phyloP scores from a whole-genome alignment of 2,329 filamentous ascomycete species.

The Cladosporium austrohemisphaericum region DNA sequence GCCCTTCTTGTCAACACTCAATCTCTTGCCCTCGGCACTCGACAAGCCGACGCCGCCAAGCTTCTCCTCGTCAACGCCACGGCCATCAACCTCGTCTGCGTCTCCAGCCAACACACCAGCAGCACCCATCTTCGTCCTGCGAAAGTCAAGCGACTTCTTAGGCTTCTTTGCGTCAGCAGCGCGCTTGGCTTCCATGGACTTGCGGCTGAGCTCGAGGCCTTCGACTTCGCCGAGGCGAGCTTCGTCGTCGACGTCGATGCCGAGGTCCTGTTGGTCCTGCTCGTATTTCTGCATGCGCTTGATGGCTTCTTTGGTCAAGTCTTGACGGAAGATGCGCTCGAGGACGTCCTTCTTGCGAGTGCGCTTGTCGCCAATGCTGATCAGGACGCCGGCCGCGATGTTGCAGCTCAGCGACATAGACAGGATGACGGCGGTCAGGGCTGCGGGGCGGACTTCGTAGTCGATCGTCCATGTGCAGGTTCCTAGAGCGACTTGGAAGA shows the following conservation, averaged over 20 bases:
- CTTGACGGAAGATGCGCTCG: slow-evolving; percentile 70
- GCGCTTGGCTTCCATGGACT: slow-evolving; percentile 15
- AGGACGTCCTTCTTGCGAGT: slow-evolving; percentile 84
- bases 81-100: not conserved
- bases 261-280: slow-evolving; percentile 2
- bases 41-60: slow-evolving; percentile 2
- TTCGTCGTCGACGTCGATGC: slow-evolving; percentile 12
- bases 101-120: slow-evolving; percentile 1
- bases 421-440: slow-evolving; percentile 76
- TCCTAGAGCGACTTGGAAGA: slow-evolving; percentile 76
- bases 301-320: slow-evolving; percentile 66
- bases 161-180: slow-evolving; percentile 9
- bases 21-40: not conserved
- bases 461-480: slow-evolving; percentile 74
- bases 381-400: slow-evolving; percentile 70
- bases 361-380: slow-evolving; percentile 69
- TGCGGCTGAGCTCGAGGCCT: slow-evolving; percentile 12
- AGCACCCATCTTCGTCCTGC: slow-evolving; percentile 4
- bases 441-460: slow-evolving; percentile 64
- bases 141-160: slow-evolving; percentile 2
- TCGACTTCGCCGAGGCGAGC: slow-evolving; percentile 6
- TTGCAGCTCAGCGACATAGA: slow-evolving; percentile 75
- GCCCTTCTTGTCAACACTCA: slow-evolving; percentile 11
- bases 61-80: not conserved
- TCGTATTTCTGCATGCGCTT: slow-evolving; percentile 41